These are phyloP conservation scores for Tricharina praecox DNA, from an alignment of 495 filamentous ascomycete species.

Conservation along the genomic window DNA sequence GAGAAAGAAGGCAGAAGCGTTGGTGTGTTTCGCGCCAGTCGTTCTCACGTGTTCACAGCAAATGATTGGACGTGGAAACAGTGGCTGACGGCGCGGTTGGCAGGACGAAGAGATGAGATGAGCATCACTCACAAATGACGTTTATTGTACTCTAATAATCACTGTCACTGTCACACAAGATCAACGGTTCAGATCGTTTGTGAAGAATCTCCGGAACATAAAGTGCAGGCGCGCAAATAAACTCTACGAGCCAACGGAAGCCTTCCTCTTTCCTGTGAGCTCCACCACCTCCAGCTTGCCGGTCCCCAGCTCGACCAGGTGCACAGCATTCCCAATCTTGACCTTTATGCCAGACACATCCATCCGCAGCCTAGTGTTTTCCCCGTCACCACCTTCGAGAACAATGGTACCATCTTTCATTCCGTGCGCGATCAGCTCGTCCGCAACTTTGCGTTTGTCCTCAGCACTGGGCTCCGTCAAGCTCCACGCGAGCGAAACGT, in stretches of 20 bases:
- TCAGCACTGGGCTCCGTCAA: conserved; percentile 26
- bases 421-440: conserved; percentile 29
- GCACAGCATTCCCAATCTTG: conserved; percentile 60
- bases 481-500: conserved; percentile 69
- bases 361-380: conserved; percentile 27
- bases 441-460: conserved; percentile 6
- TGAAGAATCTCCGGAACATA: too few relatives aligned
- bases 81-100: too few relatives aligned
- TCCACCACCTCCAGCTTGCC: background rate
- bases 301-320: conserved; percentile 15
- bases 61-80: too few relatives aligned
- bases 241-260: background rate
- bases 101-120: too few relatives aligned
- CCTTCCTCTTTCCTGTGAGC: background rate
- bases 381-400: conserved; percentile 9
- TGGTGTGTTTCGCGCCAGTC: too few relatives aligned
- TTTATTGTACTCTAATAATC: too few relatives aligned
- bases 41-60: too few relatives aligned
- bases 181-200: too few relatives aligned
- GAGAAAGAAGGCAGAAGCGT: too few relatives aligned
- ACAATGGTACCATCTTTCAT: conserved; percentile 22
- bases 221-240: too few relatives aligned
- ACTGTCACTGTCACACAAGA: too few relatives aligned
- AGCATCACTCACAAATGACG: too few relatives aligned
- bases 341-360: conserved; percentile 43